Evolutionary conservation across 1,284 basidiomycete genomes (phyloP).

Genomic region (Tilletia horrida): DNA sequence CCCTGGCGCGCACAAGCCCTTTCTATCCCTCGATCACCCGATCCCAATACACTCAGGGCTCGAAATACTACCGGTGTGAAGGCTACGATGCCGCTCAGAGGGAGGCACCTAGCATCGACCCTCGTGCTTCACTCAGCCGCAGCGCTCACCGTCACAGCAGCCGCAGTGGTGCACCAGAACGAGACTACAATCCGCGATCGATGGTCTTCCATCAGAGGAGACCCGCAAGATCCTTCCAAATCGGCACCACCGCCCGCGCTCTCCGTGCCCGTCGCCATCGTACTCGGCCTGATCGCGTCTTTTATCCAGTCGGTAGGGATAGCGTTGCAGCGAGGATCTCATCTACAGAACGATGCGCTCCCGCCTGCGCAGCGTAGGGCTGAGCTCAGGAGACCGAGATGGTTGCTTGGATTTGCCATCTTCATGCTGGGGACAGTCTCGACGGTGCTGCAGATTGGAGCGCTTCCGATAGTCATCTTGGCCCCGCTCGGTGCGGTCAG

Average conservation of each 20-base stretch:
- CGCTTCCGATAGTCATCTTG: slow-evolving; percentile 61
- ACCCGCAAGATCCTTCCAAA: background rate
- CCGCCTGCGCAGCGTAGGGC: slow-evolving; percentile 58
- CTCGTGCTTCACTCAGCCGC: too few relatives aligned
- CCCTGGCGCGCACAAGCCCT: too few relatives aligned
- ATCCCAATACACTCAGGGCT: too few relatives aligned
- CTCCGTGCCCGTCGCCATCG: slow-evolving; percentile 42
- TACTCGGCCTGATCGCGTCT: slow-evolving; percentile 76
- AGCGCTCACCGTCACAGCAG: too few relatives aligned
- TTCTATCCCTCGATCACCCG: too few relatives aligned
- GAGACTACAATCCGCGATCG: too few relatives aligned
- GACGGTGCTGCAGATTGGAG: slow-evolving; percentile 88
- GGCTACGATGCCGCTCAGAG: too few relatives aligned
- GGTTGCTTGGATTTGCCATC: slow-evolving; percentile 65
- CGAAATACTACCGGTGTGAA: too few relatives aligned
- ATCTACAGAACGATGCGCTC: slow-evolving; percentile 75
- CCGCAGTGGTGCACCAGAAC: too few relatives aligned
- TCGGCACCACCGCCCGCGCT: slow-evolving; percentile 8
- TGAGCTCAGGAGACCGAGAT: slow-evolving; percentile 49
- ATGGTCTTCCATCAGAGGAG: too few relatives aligned
- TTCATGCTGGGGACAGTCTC: slow-evolving; percentile 73
- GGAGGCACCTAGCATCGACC: too few relatives aligned
- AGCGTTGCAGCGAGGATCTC: slow-evolving; percentile 90
- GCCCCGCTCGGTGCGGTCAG: slow-evolving; percentile 81
- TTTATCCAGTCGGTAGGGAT: slow-evolving; percentile 85